phyloP scores from a whole-genome alignment of 371 early-diverging fungal species.

The Apophysomyces ossiformis region DNA sequence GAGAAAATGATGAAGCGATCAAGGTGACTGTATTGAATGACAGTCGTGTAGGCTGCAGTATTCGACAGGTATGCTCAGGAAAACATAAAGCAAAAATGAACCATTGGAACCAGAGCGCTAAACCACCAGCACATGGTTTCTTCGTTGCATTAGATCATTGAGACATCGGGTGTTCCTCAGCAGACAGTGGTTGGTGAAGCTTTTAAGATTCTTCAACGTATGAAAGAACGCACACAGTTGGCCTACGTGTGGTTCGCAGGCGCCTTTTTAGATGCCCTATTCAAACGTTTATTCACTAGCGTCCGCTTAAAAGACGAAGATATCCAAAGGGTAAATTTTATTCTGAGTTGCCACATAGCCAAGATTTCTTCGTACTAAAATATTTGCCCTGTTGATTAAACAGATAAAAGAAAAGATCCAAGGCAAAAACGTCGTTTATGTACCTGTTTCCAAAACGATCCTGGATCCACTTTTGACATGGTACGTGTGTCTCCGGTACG shows the following conservation, averaged over 20 bases:
- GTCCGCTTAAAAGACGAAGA: slow-evolving; percentile 37
- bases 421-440: slow-evolving; percentile 52
- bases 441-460: slow-evolving; percentile 53
- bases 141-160: slow-evolving; percentile 33
- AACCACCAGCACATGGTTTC: too few relatives aligned
- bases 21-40: slow-evolving; percentile 51
- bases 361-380: not conserved
- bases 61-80: slow-evolving; percentile 35
- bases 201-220: slow-evolving; percentile 44
- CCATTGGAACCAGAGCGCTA: too few relatives aligned
- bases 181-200: slow-evolving; percentile 54
- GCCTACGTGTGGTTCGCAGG: slow-evolving; percentile 59
- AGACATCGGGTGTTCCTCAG: slow-evolving; percentile 53
- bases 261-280: slow-evolving; percentile 42
- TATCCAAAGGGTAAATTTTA: slow-evolving; percentile 25
- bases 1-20: slow-evolving; percentile 50
- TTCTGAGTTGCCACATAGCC: not conserved
- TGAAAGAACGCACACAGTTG: slow-evolving; percentile 53
- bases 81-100: too few relatives aligned
- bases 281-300: slow-evolving; percentile 45
- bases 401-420: slow-evolving; percentile 40
- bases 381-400: too few relatives aligned
- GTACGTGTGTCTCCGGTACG: slow-evolving; percentile 51
- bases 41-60: slow-evolving; percentile 41
- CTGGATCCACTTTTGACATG: slow-evolving; percentile 51